Evolutionary conservation across 2,329 filamentous ascomycete species (phyloP).

Genomic region (Penicillium rolfsii): DNA sequence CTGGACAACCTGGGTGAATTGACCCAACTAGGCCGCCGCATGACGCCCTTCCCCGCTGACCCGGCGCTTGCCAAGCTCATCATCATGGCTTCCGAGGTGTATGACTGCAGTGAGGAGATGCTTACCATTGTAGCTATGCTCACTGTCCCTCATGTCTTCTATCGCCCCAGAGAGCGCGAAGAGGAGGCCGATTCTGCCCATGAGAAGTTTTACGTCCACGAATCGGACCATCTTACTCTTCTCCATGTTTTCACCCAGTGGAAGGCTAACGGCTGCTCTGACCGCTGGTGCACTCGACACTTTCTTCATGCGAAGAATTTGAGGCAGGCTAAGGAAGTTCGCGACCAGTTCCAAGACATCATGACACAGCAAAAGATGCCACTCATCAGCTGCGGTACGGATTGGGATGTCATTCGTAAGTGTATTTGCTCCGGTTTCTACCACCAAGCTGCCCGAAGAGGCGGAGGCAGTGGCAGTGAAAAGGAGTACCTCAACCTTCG

Average conservation of each 20-base stretch:
- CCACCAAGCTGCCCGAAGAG: conserved; percentile 88
- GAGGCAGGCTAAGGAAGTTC: conserved; percentile 87
- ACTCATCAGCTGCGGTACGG: conserved; percentile 85
- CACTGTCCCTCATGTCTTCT: conserved; percentile 94
- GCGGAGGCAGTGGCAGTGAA: conserved; percentile 79
- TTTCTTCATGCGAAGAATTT: conserved; percentile 96
- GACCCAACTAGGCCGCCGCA: conserved; percentile 81
- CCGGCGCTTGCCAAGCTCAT: conserved; percentile 92
- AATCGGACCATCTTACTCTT: conserved; percentile 94
- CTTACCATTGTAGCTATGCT: conserved; percentile 98
- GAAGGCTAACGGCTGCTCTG: conserved; percentile 85
- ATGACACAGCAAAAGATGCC: conserved; percentile 92
- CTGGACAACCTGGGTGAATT: conserved; percentile 92
- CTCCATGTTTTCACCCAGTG: conserved; percentile 96
- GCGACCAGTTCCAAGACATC: conserved; percentile 90
- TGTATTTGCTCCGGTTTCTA: conserved; percentile 99
- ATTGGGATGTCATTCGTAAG: conserved; percentile 94
- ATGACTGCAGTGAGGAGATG: conserved; percentile 96
- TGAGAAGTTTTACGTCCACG: conserved; percentile 98
- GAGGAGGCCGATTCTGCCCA: conserved; percentile 94
- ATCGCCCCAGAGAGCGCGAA: conserved; percentile 92
- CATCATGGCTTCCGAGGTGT: conserved; percentile 85
- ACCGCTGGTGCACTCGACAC: conserved; percentile 90
- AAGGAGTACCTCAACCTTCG: conserved; percentile 91
- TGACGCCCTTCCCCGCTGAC: conserved; percentile 99